Conservation (phyloP, 1,139 yeast species). For the Lizanozyma gosingica region DNA sequence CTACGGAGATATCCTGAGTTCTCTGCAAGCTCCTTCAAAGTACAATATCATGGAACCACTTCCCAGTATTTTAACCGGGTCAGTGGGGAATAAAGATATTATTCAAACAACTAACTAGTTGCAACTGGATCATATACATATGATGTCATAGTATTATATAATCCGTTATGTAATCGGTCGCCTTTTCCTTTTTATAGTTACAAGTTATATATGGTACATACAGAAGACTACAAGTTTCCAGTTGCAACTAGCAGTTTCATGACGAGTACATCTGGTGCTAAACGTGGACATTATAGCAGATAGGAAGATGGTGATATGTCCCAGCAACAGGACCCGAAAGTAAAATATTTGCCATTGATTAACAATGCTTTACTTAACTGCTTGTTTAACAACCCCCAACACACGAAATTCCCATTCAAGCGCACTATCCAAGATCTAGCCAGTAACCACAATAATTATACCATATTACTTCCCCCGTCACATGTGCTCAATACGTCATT, state of each 20-base stretch:
- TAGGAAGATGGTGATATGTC: not conserved
- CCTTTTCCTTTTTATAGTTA: too few species aligned
- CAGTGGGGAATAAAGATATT: slow-evolving; percentile 25
- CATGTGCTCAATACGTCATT: slow-evolving; percentile 38
- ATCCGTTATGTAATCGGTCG: too few species aligned
- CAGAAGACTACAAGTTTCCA: too few species aligned
- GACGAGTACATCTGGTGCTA: too few species aligned
- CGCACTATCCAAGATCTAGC: slow-evolving; percentile 35
- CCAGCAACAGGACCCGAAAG: not conserved
- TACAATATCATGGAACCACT: not conserved
- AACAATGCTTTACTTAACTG: slow-evolving; percentile 58
- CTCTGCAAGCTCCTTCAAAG: not conserved
- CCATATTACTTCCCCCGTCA: slow-evolving; percentile 57
- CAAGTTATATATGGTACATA: too few species aligned
- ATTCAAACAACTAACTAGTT: slow-evolving; percentile 26
- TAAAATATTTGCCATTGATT: not conserved
- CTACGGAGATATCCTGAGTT: slow-evolving; percentile 20
- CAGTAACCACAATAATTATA: slow-evolving; percentile 36
- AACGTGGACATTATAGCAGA: too few species aligned
- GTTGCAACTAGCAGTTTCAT: too few species aligned
- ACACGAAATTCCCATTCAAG: slow-evolving; percentile 41
- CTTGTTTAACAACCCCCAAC: slow-evolving; percentile 58
- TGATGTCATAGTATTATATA: too few species aligned
- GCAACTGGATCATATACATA: too few species aligned
- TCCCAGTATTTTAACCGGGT: slow-evolving; percentile 25